Conservation (phyloP, 345 rosid species). For the Arabis alpina region DNA sequence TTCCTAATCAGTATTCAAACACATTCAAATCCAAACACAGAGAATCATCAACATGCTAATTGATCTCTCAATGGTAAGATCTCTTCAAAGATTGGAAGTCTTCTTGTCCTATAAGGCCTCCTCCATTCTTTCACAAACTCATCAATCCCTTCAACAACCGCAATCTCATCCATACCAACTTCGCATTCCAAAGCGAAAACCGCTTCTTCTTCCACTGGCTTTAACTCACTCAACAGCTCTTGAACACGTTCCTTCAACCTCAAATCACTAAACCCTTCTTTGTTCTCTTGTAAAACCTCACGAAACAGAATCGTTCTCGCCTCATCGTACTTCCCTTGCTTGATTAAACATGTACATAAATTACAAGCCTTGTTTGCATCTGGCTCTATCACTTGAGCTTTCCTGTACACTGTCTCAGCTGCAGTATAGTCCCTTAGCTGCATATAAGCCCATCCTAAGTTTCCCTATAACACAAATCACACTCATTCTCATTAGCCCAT, state of each 20-base stretch:
- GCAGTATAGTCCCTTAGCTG: constrained; percentile 66
- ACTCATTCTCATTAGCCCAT: constrained; percentile 17
- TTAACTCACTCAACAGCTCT: constrained; percentile 54
- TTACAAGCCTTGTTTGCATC: constrained; percentile 94
- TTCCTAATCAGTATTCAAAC: constrained; percentile 24
- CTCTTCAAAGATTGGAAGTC: constrained; percentile 89
- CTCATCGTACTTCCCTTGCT: constrained; percentile 60
- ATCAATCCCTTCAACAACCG: constrained; percentile 60
- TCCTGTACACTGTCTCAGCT: constrained; percentile 73
- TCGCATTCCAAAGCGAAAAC: constrained; percentile 40
- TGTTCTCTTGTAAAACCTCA: constrained; percentile 47
- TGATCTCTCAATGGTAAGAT: constrained; percentile 85
- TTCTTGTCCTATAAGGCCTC: constrained; percentile 62
- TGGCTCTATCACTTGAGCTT: constrained; percentile 81
- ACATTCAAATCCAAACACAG: constrained; percentile 10
- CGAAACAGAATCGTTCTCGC: constrained; percentile 52
- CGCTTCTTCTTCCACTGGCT: constrained; percentile 16
- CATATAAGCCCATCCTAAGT: constrained; percentile 98
- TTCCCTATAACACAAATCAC: constrained; percentile 57
- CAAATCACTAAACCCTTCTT: constrained; percentile 56
- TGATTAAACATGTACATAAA: constrained; percentile 71
- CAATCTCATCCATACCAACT: constrained; percentile 49
- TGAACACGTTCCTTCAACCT: constrained; percentile 58
- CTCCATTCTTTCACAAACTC: constrained; percentile 66
- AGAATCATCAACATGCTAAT: constrained; percentile 64